phyloP scores from a whole-genome alignment of 2,329 filamentous ascomycete genomes.

The Nemania sp. region DNA sequence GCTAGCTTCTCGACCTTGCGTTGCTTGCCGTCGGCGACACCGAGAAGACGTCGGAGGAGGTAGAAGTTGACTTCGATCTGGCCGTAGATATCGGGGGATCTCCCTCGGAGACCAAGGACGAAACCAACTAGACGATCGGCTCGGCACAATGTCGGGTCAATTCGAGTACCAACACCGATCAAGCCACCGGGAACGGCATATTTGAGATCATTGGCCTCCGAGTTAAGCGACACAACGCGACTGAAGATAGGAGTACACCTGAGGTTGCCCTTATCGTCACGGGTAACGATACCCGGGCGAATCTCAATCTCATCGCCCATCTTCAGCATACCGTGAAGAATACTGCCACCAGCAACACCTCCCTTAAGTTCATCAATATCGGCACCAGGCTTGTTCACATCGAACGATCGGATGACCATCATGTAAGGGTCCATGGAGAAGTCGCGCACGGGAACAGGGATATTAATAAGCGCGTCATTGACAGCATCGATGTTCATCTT shows the following conservation, averaged over 20 bases:
- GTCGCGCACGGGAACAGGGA: constrained; percentile 90
- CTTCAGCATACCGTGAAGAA: constrained; percentile 96
- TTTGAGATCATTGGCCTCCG: constrained; percentile 97
- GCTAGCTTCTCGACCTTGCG: constrained; percentile 98
- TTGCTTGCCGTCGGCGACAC: constrained; percentile 98
- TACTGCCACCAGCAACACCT: constrained; percentile 96
- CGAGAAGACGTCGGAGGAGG: constrained; percentile 90
- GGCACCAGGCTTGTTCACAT: constrained; percentile 99
- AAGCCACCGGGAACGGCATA: constrained; percentile 97
- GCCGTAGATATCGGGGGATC: constrained; percentile 95
- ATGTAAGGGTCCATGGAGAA: constrained; percentile 95
- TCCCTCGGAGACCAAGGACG: constrained; percentile 93
- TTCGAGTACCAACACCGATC: constrained; percentile 97
- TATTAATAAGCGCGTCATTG: constrained; percentile 95
- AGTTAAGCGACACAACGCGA: constrained; percentile 93
- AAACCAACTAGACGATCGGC: constrained; percentile 98
- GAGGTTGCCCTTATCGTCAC: constrained; percentile 92
- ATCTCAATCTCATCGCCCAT: constrained; percentile 99
- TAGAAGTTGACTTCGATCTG: constrained; percentile 99
- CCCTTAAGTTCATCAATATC: constrained; percentile 99
- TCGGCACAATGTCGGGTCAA: constrained; percentile 97
- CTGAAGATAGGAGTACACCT: constrained; percentile 98
- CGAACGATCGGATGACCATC: constrained; percentile 99
- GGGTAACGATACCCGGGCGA: constrained; percentile 96
- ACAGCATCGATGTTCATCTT: constrained; percentile 99